Conservation (phyloP, 352 stramenopile species). For the Globisporangium echinulatum region DNA sequence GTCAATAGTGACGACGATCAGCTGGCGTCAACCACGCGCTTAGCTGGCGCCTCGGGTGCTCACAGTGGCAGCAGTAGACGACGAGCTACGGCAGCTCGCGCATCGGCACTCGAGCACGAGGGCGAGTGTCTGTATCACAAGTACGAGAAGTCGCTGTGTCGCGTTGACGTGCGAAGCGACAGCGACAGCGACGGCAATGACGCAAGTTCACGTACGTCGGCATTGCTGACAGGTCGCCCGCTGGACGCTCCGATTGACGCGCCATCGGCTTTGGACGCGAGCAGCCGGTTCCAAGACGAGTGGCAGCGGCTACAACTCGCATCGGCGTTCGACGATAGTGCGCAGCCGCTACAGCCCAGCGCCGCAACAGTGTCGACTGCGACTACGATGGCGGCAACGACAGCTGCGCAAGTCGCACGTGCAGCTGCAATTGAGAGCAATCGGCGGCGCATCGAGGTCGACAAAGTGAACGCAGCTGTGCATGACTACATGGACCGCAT, state of each 20-base stretch:
- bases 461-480: constrained; percentile 65
- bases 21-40: no score
- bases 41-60: no score
- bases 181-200: background rate
- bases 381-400: background rate
- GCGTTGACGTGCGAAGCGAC: background rate
- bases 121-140: constrained; percentile 14
- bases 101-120: background rate
- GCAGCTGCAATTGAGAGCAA: constrained; percentile 15
- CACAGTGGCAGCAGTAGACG: no score
- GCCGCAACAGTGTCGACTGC: background rate
- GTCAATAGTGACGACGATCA: no score
- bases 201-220: background rate
- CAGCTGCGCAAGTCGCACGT: constrained; percentile 5
- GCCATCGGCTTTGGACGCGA: background rate
- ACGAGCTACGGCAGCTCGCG: background rate
- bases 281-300: constrained; percentile 12
- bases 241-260: no score
- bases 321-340: constrained; percentile 5
- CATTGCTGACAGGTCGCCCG: background rate
- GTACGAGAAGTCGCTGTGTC: constrained; percentile 1
- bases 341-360: background rate
- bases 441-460: constrained; percentile 35
- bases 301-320: constrained; percentile 10
- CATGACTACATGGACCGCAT: constrained; percentile 82